phyloP scores from a whole-genome alignment of 140 eudicot genomes.

The Bidens hawaiensis region DNA sequence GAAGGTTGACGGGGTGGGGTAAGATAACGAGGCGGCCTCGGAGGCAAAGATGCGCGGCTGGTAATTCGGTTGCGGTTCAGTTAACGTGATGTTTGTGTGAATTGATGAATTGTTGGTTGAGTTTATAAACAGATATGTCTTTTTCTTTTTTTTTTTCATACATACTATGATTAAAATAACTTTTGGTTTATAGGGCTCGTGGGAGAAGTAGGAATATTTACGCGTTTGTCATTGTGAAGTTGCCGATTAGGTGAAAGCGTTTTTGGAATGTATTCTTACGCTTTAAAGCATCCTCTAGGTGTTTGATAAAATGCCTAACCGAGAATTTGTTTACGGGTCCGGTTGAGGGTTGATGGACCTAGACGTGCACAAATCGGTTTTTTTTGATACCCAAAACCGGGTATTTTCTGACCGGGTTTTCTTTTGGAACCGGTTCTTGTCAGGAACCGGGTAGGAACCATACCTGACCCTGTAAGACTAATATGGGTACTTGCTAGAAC shows the following conservation, averaged over 20 bases:
- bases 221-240: neutral
- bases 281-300: neutral
- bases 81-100: slow-evolving; percentile 43
- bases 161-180: neutral
- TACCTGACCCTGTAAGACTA: too few species aligned
- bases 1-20: slow-evolving; percentile 87
- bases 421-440: too few species aligned
- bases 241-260: slow-evolving; percentile 1
- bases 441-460: too few species aligned
- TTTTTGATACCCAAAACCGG: too few species aligned
- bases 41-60: slow-evolving; percentile 78
- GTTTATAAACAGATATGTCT: neutral
- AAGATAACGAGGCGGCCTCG: slow-evolving; percentile 90
- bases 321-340: neutral
- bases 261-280: neutral
- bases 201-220: neutral
- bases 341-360: too few species aligned
- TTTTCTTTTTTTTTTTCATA: neutral
- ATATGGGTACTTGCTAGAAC: too few species aligned
- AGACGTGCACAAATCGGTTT: too few species aligned
- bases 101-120: neutral
- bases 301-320: neutral
- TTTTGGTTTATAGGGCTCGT: neutral
- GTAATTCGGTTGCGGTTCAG: slow-evolving; percentile 54
- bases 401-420: too few species aligned